These are phyloP conservation scores for Wickerhamomyces subpelliculosus DNA, from an alignment of 805 yeast species.

Conservation along the genomic window DNA sequence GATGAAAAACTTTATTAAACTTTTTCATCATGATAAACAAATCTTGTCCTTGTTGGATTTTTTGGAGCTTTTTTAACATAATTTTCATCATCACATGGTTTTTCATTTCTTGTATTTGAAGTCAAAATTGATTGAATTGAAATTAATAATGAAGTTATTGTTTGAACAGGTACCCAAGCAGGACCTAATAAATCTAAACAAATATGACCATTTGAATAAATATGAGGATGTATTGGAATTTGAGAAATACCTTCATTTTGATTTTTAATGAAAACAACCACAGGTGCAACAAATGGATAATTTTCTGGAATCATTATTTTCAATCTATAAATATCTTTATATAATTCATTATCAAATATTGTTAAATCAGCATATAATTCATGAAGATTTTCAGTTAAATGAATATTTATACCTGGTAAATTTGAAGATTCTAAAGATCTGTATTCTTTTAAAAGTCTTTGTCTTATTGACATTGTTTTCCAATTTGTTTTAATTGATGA, in stretches of 20 bases:
- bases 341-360: conserved; percentile 30
- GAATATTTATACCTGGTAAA: conserved; percentile 22
- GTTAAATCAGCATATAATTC: conserved; percentile 31
- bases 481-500: conserved; percentile 1
- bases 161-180: conserved; percentile 22
- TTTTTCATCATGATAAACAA: conserved; percentile 56
- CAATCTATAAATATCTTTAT: conserved; percentile 31
- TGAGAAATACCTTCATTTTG: conserved; percentile 8
- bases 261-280: conserved; percentile 40
- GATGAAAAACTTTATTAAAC: conserved; percentile 6
- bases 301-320: conserved; percentile 34
- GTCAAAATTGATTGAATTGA: conserved; percentile 62
- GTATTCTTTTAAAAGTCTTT: conserved; percentile 20
- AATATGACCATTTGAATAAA: conserved; percentile 74
- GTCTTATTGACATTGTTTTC: conserved; percentile 14
- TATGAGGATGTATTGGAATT: conserved; percentile 69
- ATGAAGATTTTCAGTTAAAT: conserved; percentile 25
- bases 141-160: conserved; percentile 37
- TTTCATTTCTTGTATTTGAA: conserved; percentile 36
- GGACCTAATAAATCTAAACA: conserved; percentile 59
- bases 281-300: conserved; percentile 57
- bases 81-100: conserved; percentile 51
- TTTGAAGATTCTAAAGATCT: conserved; percentile 8
- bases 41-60: conserved; percentile 45
- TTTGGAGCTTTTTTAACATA: conserved; percentile 49